Conservation (phyloP, 139 green algal species). For the Nannochloris sp. region DNA sequence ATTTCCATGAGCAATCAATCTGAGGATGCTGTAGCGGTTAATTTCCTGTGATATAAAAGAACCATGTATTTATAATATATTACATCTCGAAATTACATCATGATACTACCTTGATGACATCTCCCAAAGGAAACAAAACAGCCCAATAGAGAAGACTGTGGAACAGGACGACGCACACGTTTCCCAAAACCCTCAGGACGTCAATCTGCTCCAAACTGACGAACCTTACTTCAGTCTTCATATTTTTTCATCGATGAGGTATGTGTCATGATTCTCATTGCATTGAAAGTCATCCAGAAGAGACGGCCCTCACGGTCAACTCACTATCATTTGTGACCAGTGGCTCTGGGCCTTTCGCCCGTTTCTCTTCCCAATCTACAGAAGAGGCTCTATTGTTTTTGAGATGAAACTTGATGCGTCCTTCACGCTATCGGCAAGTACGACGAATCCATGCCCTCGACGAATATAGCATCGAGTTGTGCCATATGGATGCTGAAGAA, state of each 20-base stretch:
- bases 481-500: neutral
- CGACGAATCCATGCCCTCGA: slow-evolving; percentile 17
- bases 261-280: too few relatives aligned
- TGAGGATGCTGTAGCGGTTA: neutral
- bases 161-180: neutral
- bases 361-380: neutral
- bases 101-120: too few relatives aligned
- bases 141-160: slow-evolving; percentile 6
- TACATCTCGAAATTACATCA: too few relatives aligned
- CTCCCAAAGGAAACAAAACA: too few relatives aligned
- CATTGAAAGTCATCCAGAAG: too few relatives aligned
- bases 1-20: slow-evolving; percentile 1
- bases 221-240: too few relatives aligned
- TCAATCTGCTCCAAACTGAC: neutral
- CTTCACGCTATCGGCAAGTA: slow-evolving; percentile 7
- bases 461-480: slow-evolving; percentile 17
- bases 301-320: too few relatives aligned
- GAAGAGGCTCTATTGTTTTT: neutral
- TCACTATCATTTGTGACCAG: too few relatives aligned
- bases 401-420: slow-evolving; percentile 1
- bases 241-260: too few relatives aligned
- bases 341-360: too few relatives aligned
- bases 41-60: neutral
- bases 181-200: neutral
- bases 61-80: neutral